phyloP scores from a whole-genome alignment of 495 filamentous ascomycete genomes.

The Parachaetomium inaequale region DNA sequence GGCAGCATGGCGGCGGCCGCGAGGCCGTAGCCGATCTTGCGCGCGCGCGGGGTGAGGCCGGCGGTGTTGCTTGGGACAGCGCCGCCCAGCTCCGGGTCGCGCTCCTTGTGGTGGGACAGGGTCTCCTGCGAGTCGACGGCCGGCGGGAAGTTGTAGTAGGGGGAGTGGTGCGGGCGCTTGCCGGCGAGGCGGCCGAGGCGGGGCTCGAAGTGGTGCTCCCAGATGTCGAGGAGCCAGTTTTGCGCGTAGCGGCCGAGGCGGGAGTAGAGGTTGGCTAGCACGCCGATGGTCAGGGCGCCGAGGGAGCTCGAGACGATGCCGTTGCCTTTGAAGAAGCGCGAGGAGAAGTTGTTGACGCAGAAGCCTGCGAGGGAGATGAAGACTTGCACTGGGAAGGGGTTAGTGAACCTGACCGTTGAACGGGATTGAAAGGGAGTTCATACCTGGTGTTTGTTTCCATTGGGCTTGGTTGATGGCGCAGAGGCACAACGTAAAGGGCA shows the following conservation, averaged over 20 bases:
- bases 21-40: slow-evolving; percentile 61
- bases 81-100: slow-evolving; percentile 24
- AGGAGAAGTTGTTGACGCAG: slow-evolving; percentile 77
- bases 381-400: slow-evolving; percentile 55
- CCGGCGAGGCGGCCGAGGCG: slow-evolving; percentile 20
- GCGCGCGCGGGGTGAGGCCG: slow-evolving; percentile 17
- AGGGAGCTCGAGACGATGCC: slow-evolving; percentile 80
- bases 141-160: slow-evolving; percentile 17
- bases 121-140: slow-evolving; percentile 17
- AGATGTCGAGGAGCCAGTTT: slow-evolving; percentile 32
- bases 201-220: slow-evolving; percentile 29
- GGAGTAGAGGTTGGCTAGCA: slow-evolving; percentile 84
- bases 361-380: slow-evolving; percentile 82
- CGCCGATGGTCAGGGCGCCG: slow-evolving; percentile 80
- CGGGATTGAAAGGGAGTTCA: slow-evolving; percentile 40
- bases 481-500: slow-evolving; percentile 76
- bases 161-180: slow-evolving; percentile 2
- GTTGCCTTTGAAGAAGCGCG: slow-evolving; percentile 66
- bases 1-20: slow-evolving; percentile 87
- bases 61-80: not conserved
- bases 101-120: not conserved
- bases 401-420: not conserved
- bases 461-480: slow-evolving; percentile 86
- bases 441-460: slow-evolving; percentile 81
- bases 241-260: slow-evolving; percentile 54